phyloP scores from a whole-genome alignment of 768 basidiomycete genomes.

The Termitomyces sp. region DNA sequence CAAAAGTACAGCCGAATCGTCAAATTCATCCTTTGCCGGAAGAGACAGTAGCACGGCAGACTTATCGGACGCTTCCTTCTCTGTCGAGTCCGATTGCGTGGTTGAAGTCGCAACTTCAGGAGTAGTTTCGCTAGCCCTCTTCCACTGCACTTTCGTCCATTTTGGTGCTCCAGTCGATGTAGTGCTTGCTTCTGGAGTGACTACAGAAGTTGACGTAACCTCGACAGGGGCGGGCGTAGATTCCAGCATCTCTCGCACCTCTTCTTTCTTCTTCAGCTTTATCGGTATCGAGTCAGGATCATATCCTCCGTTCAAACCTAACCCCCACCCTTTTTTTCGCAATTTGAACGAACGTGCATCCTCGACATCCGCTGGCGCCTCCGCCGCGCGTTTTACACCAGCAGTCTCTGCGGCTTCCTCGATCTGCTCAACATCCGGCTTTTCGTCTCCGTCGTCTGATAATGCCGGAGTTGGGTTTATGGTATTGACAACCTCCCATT shows the following conservation, averaged over 20 bases:
- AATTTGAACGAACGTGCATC: constrained; percentile 62
- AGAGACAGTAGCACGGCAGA: not conserved
- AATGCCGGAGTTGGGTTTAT: constrained; percentile 15
- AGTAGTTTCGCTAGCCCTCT: constrained; percentile 12
- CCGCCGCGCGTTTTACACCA: constrained; percentile 32
- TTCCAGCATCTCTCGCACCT: constrained; percentile 15
- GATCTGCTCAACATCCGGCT: constrained; percentile 6
- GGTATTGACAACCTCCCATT: constrained; percentile 65
- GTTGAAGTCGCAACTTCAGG: not conserved
- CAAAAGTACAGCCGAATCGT: not conserved
- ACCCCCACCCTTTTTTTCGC: constrained; percentile 51
- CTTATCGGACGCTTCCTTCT: not conserved
- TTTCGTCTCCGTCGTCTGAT: constrained; percentile 9
- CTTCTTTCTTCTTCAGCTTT: constrained; percentile 58
- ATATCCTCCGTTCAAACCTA: constrained; percentile 74
- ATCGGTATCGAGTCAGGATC: constrained; percentile 71
- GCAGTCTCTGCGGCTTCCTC: constrained; percentile 13
- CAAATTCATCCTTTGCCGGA: not conserved
- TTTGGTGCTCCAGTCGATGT: constrained; percentile 18
- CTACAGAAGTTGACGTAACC: not conserved
- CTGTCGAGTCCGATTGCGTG: not conserved
- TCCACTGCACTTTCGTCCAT: constrained; percentile 33
- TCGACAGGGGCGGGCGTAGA: not conserved
- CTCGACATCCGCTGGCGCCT: constrained; percentile 37
- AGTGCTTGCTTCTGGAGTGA: not conserved